These are phyloP conservation scores for Xylariaceae sp. DNA, from an alignment of 2,329 filamentous ascomycete species.

Conservation along the genomic window DNA sequence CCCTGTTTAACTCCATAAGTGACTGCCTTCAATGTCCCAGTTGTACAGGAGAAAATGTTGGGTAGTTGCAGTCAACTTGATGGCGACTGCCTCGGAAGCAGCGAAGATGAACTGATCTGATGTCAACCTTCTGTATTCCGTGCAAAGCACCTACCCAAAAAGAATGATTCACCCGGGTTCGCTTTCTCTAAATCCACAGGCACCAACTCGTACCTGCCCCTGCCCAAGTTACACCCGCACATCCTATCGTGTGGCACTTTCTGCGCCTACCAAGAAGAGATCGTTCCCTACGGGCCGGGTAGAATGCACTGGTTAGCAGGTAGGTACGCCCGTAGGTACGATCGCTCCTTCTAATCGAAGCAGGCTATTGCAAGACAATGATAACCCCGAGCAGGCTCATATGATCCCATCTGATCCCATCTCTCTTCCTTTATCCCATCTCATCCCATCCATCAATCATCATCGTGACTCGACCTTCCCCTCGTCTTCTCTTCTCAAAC, in stretches of 20 bases:
- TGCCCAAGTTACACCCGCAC: neutral
- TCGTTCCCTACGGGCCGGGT: too few species aligned
- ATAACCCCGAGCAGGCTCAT: neutral
- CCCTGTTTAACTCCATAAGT: neutral
- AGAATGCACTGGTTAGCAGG: too few species aligned
- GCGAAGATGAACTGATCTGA: neutral
- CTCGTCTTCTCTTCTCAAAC: constrained; percentile 13
- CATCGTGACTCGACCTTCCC: neutral
- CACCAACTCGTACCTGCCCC: neutral
- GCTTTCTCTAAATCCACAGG: too few species aligned
- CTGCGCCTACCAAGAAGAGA: neutral
- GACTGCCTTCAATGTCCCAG: neutral
- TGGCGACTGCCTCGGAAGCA: neutral
- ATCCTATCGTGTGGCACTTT: neutral
- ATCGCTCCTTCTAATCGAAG: neutral
- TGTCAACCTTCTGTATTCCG: neutral
- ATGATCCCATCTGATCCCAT: neutral
- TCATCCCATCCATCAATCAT: neutral
- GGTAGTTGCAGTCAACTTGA: neutral
- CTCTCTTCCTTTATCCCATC: constrained; percentile 2
- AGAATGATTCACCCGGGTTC: neutral
- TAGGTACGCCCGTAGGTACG: neutral
- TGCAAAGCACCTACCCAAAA: too few species aligned
- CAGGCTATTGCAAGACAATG: neutral
- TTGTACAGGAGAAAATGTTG: neutral